Evolutionary conservation across 2,329 filamentous ascomycete genomes (phyloP), one percentile per base, ranked within the genome.

Genomic region (Curvularia lunata): DNA sequence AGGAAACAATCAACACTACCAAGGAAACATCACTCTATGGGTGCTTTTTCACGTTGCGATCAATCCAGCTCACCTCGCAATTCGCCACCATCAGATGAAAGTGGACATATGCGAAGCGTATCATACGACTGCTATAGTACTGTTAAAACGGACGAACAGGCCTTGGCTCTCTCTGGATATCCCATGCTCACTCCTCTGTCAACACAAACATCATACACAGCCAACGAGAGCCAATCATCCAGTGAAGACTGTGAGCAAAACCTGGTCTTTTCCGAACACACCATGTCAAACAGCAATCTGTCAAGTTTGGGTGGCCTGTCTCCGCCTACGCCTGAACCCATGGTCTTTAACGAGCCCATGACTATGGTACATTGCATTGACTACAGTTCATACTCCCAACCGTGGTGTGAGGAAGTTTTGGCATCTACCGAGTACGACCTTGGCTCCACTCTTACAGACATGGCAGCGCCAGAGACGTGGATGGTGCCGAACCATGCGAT

Each of bases 171-270:
- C 34, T 62, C 65, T 21, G 63, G 61, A 19, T 61, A 67, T 37
- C 63, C 69, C 9, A 69, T 68, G 58, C 70, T 74, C 45, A 69
- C 63, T 1, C 70, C 69, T 19, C 68, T 74, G 2, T 67, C 62
- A 52, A 69, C 67, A 10, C 71, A 71, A 56, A 50, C 57, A 7
- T 50, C 57, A 28, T 68, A 69, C 28, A 66, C 64, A 8, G 57
- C 69, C 18, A 64, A 73, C 19, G 69, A 67, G 32, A 68, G 60
- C 48, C 70, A 70, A 28, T 62, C 66, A 0, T 69, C 68, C 53
- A 66, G 58, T 2, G 59, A 66, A 34, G 70, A 63, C 48, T 64
- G 66, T 2, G 71, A 73, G 23, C 65, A 65, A 10, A 63, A 62
- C 25, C 59, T 68, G 32, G 45, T n/a, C 13, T 54, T 54, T 5